A percentile compares a stretch with the other conserved stretches of the same genome.
These are phyloP conservation scores for Zangia roseola DNA, from an alignment of 768 basidiomycete species.

Conservation along the genomic window DNA sequence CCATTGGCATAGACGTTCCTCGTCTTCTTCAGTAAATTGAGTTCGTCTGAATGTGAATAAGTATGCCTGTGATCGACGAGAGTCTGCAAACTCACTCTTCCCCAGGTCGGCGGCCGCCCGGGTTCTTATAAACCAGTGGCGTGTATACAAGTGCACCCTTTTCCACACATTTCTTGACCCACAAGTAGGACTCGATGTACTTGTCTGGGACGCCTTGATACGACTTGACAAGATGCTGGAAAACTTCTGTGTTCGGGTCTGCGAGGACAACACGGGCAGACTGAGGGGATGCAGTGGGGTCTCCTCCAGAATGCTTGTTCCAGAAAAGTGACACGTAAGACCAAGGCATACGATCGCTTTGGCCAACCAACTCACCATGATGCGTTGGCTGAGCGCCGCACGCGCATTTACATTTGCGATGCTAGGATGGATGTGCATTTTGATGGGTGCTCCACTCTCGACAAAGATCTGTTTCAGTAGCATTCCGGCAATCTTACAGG, in stretches of 20 bases:
- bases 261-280: slow-evolving; percentile 76
- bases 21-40: slow-evolving; percentile 76
- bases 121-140: slow-evolving; percentile 79
- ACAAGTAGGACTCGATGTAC: slow-evolving; percentile 76
- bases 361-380: slow-evolving; percentile 49
- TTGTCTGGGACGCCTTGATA: slow-evolving; percentile 71
- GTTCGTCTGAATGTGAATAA: slow-evolving; percentile 52
- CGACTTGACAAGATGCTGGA: slow-evolving; percentile 67
- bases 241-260: slow-evolving; percentile 76
- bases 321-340: slow-evolving; percentile 1
- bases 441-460: slow-evolving; percentile 60
- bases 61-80: background rate
- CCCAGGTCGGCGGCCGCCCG: slow-evolving; percentile 75
- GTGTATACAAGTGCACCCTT: slow-evolving; percentile 64
- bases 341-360: slow-evolving; percentile 1
- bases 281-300: slow-evolving; percentile 68
- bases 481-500: slow-evolving; percentile 79
- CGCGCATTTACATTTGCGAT: slow-evolving; percentile 78
- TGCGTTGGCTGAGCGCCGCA: slow-evolving; percentile 62
- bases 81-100: slow-evolving; percentile 58
- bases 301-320: slow-evolving; percentile 74
- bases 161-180: slow-evolving; percentile 84
- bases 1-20: slow-evolving; percentile 71
- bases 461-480: slow-evolving; percentile 74
- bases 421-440: slow-evolving; percentile 79